Evolutionary conservation across 192 early-diverging fungal genomes (phyloP).

Genomic region (Coemansia sp.): DNA sequence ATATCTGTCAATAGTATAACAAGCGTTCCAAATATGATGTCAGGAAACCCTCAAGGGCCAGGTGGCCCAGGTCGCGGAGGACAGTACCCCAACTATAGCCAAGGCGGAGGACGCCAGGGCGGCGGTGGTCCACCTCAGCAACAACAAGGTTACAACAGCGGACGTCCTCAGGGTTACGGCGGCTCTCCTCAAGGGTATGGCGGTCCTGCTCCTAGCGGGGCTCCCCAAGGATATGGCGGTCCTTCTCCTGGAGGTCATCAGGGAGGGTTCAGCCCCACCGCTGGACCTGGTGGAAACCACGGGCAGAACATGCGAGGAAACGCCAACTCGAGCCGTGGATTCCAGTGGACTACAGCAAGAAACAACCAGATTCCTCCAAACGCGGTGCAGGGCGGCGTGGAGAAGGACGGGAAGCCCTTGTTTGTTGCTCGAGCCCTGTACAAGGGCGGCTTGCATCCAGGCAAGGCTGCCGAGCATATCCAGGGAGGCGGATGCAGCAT

Average conservation of each 20-base stretch:
- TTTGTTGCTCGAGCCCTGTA: conserved; percentile 58
- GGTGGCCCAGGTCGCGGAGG: conserved; percentile 11
- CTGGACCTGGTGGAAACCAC: not conserved
- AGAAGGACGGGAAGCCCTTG: conserved; percentile 57
- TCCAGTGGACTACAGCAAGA: conserved; percentile 32
- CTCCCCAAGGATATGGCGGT: not conserved
- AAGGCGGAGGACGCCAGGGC: conserved; percentile 5
- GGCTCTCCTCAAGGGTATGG: conserved; percentile 9
- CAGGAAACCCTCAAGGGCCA: conserved; percentile 19
- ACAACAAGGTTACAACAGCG: conserved; percentile 3
- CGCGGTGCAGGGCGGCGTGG: conserved; percentile 59
- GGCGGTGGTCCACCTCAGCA: conserved; percentile 4
- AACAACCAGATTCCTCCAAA: conserved; percentile 44
- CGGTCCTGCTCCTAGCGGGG: not conserved
- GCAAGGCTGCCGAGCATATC: conserved; percentile 53
- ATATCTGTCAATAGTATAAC: no score
- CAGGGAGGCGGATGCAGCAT: conserved; percentile 54
- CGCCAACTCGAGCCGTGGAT: conserved; percentile 4
- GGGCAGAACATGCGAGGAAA: conserved; percentile 3
- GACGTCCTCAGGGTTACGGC: conserved; percentile 5
- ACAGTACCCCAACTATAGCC: conserved; percentile 5
- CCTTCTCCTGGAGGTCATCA: not conserved
- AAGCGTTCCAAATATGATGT: conserved; percentile 4
- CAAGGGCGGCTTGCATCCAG: conserved; percentile 54
- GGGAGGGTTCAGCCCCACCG: not conserved